phyloP scores from a whole-genome alignment of 345 rosid genomes.

The Cardamine chenopodiifolia region DNA sequence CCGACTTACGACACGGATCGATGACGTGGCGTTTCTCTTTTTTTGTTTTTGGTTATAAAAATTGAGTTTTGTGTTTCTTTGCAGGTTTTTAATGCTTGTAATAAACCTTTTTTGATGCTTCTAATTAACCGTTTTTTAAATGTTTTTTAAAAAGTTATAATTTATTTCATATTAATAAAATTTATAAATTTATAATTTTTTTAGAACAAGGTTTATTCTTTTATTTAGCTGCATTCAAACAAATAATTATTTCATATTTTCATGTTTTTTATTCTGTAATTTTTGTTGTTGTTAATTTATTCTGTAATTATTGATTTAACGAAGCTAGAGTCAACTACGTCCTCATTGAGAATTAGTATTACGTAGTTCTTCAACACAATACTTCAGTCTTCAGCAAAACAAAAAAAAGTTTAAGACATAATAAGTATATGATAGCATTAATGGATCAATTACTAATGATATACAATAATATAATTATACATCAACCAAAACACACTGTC shows the following conservation, averaged over 20 bases:
- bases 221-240: not conserved
- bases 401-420: not conserved
- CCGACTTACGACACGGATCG: slow-evolving; percentile 37
- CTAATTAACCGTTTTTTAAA: not conserved
- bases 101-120: not conserved
- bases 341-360: not conserved
- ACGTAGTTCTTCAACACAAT: too few species aligned
- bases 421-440: not conserved
- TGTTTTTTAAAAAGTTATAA: not conserved
- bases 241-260: not conserved
- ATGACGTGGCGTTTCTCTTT: slow-evolving; percentile 31
- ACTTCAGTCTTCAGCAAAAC: not conserved
- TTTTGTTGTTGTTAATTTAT: not conserved
- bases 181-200: not conserved
- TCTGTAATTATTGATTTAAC: not conserved
- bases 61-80: slow-evolving; percentile 44
- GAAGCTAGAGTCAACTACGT: not conserved
- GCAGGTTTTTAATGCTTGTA: not conserved
- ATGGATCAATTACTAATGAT: not conserved
- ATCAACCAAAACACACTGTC: too few species aligned
- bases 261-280: not conserved
- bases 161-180: not conserved
- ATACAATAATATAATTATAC: too few species aligned
- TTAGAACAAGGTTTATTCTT: not conserved
- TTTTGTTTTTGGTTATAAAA: not conserved